Evolutionary conservation across 306 rosid genomes (phyloP), one percentile per base, ranked within the genome.

Genomic region (Biancaea sappan): DNA sequence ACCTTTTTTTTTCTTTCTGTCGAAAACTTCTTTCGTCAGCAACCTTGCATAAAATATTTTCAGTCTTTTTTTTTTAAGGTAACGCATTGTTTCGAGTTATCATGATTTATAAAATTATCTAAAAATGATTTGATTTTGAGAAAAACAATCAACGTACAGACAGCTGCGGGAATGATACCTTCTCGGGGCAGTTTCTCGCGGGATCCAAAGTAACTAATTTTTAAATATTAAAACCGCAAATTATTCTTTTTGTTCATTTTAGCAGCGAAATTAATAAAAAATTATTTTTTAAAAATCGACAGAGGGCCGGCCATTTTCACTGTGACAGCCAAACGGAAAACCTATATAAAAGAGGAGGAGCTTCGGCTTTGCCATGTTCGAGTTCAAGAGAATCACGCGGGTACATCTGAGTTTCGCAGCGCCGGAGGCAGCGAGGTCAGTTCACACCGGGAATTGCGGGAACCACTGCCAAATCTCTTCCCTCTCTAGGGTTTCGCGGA

Each of bases 401-500:
- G 46, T 5, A 69, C 37, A 51, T 57, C 54, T 57, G 66, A 75
- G 68, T 72, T 78, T 70, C 52, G 67, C n/a, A 28, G 19, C 58
- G 28, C 59, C 79, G 25, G 66, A 76, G 73, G 56, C 74, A 47
- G 53, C 65, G 19, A 66, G n/a, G 61, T 59, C 77, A 57, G 51
- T 68, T 68, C 69, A 7, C 31, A 43, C 41, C 80, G 67, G 67
- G 81, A 62, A 80, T 82, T 61, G 77, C 28, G 64, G 84, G 89
- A 70, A 38, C 50, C 64, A 11, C 26, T 77, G 32, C 18, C 56
- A 43, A 60, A 16, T 38, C 48, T 29, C 65, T 72, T 53, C 64
- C 64, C 57, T 48, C 60, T 67, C 65, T 82, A 77, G 88, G 87
- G 82, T 75, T 84, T 77, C 79, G 71, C 47, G 19, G 63, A 35